These are phyloP conservation scores for Globisporangium paddicum DNA, from an alignment of 352 stramenopile genomes.

Conservation along the genomic window DNA sequence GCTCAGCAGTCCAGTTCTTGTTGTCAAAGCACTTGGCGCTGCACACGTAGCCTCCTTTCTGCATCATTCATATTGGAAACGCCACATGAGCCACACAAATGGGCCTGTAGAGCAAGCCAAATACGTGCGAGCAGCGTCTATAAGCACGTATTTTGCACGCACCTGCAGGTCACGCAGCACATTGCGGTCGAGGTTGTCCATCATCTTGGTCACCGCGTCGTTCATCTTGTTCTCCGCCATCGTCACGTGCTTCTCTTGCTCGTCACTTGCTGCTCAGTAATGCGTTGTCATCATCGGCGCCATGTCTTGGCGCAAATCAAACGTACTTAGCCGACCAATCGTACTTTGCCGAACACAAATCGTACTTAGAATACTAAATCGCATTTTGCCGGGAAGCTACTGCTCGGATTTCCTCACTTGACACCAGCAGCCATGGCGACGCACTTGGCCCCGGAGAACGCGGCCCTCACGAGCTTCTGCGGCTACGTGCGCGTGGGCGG, in stretches of 20 bases:
- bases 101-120: too few relatives aligned
- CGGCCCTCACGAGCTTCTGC: slow-evolving; percentile 32
- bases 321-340: slow-evolving; percentile 1
- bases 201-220: slow-evolving; percentile 78
- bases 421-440: too few relatives aligned
- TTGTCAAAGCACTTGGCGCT: slow-evolving; percentile 88
- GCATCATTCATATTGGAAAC: not conserved
- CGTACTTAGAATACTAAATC: too few relatives aligned
- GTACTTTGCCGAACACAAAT: too few relatives aligned
- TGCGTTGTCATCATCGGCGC: not conserved
- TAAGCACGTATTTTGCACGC: too few relatives aligned
- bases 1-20: slow-evolving; percentile 70
- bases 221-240: slow-evolving; percentile 85
- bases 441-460: too few relatives aligned
- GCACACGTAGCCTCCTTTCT: slow-evolving; percentile 81
- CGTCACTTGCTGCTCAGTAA: not conserved
- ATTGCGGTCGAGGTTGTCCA: slow-evolving; percentile 75
- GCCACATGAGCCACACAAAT: not conserved
- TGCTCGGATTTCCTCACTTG: too few relatives aligned
- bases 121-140: too few relatives aligned
- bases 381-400: not conserved
- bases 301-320: slow-evolving; percentile 4
- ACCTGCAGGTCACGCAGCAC: slow-evolving; percentile 75
- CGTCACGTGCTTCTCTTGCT: slow-evolving; percentile 1
- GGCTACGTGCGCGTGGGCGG: slow-evolving; percentile 49